phyloP scores from a whole-genome alignment of 2,329 filamentous ascomycete species.

The Ophiosphaerella herpotricha region DNA sequence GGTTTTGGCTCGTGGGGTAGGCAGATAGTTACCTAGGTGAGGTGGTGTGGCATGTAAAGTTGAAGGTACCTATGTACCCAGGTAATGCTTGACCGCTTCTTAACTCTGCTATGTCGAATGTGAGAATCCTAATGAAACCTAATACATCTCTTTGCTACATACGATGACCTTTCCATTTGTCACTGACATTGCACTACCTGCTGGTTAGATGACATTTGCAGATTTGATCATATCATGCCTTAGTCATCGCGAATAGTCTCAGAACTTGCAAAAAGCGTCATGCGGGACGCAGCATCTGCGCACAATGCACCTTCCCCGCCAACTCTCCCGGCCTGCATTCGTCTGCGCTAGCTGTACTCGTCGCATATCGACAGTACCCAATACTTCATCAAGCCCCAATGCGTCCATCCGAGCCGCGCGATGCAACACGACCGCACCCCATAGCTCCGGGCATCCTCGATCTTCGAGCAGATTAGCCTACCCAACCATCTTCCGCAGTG shows the following conservation, averaged over 20 bases:
- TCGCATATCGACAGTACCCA: conserved; percentile 11
- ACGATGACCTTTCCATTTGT: no score
- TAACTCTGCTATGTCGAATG: no score
- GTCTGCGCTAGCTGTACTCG: conserved; percentile 37
- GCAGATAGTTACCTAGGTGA: background rate
- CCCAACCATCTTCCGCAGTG: conserved; percentile 13
- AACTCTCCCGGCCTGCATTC: conserved; percentile 16
- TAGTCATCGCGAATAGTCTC: background rate
- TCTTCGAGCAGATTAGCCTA: conserved; percentile 1
- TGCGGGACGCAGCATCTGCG: background rate
- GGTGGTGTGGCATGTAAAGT: background rate
- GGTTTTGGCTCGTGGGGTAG: conserved; percentile 1
- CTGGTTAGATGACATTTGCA: background rate
- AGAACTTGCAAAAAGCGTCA: background rate
- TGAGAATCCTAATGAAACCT: no score
- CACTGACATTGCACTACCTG: no score
- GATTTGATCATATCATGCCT: background rate
- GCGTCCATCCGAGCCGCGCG: conserved; percentile 4
- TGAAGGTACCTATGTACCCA: background rate
- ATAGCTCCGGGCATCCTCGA: conserved; percentile 6
- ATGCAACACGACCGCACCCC: conserved; percentile 7
- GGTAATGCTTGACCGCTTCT: no score
- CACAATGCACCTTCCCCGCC: conserved; percentile 30
- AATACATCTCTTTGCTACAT: no score
- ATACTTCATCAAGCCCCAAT: background rate